A percentile compares a stretch with the other conserved stretches of the same genome.
Evolutionary conservation across 306 rosid genomes (phyloP).

Genomic region (Dicorynia guianensis): DNA sequence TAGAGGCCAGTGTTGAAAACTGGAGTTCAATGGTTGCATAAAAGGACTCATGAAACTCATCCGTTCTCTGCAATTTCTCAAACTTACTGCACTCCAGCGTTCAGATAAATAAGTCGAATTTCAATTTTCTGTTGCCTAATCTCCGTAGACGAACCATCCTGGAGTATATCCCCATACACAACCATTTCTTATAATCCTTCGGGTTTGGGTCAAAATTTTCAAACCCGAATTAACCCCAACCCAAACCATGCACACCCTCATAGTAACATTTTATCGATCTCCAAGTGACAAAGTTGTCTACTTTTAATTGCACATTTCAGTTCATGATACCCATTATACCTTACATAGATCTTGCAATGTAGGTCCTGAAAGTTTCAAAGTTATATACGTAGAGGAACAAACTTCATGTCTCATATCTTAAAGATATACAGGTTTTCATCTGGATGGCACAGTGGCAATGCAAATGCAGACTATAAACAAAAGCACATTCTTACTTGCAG

Average conservation of each 20-base stretch:
- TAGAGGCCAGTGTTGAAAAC: not conserved
- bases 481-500: no score
- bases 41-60: not conserved
- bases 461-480: not conserved
- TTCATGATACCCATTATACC: no score
- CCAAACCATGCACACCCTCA: no score
- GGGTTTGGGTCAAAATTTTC: no score
- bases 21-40: not conserved
- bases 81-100: not conserved
- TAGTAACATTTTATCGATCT: not conserved
- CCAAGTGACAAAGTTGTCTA: no score
- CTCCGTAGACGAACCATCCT: not conserved
- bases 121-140: not conserved
- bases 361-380: not conserved
- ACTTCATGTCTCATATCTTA: not conserved
- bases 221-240: no score
- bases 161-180: no score
- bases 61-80: not conserved
- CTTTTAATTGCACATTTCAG: no score
- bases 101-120: not conserved
- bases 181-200: no score
- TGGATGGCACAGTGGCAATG: not conserved
- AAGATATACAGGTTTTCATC: not conserved
- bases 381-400: not conserved
- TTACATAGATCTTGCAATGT: not conserved